Evolutionary conservation across 2,329 filamentous ascomycete genomes (phyloP).

Genomic region (Aschersonia sp.): DNA sequence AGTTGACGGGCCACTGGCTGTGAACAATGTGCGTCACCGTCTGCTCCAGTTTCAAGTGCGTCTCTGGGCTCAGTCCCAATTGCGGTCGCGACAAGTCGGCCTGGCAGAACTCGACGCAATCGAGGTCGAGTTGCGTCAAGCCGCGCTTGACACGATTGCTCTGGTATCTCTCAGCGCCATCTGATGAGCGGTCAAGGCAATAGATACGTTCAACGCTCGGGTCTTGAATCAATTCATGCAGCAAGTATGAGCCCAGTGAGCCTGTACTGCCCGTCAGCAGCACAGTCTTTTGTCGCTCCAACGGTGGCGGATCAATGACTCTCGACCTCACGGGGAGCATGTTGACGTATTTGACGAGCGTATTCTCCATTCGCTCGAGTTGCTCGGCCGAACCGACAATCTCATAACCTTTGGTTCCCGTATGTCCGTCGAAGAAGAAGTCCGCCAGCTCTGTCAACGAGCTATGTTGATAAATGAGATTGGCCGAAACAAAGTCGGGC

Average conservation of each 20-base stretch:
- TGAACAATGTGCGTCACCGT: neutral
- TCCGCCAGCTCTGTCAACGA: too few relatives aligned
- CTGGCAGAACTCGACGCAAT: neutral
- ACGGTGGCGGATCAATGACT: too few relatives aligned
- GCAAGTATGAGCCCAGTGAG: neutral
- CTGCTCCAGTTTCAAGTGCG: neutral
- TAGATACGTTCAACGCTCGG: neutral
- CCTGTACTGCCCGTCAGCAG: constrained; percentile 29
- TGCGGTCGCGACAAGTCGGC: neutral
- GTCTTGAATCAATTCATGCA: neutral
- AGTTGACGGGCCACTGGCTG: constrained; percentile 2
- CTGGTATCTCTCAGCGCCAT: neutral
- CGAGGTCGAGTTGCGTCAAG: neutral
- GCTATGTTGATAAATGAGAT: too few relatives aligned
- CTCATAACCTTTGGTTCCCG: too few relatives aligned
- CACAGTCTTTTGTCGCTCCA: constrained; percentile 8
- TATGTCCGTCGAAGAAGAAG: too few relatives aligned
- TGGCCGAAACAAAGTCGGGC: too few relatives aligned
- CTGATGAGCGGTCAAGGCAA: neutral
- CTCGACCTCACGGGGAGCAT: too few relatives aligned
- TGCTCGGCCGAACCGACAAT: too few relatives aligned
- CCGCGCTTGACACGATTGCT: neutral
- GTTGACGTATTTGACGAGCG: too few relatives aligned
- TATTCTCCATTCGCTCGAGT: too few relatives aligned
- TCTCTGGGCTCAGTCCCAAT: neutral